These are phyloP conservation scores for Lolium perenne DNA, from an alignment of 176 grass and related monocot genomes.

Conservation along the genomic window DNA sequence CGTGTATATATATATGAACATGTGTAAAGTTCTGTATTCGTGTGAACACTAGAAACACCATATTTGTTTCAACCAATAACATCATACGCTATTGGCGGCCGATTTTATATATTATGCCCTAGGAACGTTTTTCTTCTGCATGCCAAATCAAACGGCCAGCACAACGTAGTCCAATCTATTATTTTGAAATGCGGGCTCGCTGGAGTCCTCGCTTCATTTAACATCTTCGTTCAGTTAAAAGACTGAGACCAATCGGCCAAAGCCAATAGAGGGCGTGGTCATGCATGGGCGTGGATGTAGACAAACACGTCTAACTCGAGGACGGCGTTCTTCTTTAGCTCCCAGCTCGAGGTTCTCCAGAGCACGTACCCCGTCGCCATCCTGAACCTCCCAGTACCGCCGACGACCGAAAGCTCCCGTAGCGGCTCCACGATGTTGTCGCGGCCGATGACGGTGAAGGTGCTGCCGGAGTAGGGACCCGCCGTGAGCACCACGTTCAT, in stretches of 20 bases:
- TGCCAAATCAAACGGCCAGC: no score
- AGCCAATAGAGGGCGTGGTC: neutral
- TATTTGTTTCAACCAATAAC: no score
- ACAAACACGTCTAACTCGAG: neutral
- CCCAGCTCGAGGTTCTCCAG: constrained; percentile 32
- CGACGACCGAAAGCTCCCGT: constrained; percentile 23
- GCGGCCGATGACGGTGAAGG: neutral
- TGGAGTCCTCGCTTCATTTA: neutral
- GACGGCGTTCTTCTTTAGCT: neutral
- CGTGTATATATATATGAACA: no score
- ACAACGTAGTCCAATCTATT: no score
- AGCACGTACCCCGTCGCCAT: constrained; percentile 38
- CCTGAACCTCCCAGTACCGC: constrained; percentile 15
- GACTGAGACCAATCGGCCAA: neutral
- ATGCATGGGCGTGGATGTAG: neutral
- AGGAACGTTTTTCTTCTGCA: no score
- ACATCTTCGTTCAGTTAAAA: neutral
- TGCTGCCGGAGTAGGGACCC: constrained; percentile 14
- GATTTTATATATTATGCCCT: no score
- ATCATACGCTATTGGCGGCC: no score
- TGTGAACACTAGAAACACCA: no score
- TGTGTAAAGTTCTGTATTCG: no score
- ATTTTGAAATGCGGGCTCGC: neutral
- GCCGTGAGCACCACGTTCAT: neutral
- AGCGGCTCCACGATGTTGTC: neutral